phyloP scores from a whole-genome alignment of 306 rosid genomes.

The Cucumis melo region DNA sequence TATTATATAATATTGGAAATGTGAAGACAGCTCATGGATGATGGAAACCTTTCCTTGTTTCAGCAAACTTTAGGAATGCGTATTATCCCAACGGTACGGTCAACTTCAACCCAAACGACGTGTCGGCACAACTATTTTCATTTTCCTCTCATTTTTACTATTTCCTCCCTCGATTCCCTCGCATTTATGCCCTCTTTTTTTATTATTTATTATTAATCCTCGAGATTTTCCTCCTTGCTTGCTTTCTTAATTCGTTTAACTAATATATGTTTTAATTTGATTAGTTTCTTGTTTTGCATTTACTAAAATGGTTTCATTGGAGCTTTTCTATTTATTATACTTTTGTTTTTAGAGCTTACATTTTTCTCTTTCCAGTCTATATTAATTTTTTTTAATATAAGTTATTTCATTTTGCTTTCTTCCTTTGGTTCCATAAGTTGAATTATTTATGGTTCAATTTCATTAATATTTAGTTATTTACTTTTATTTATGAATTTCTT shows the following conservation, averaged over 20 bases:
- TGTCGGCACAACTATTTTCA: neutral
- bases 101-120: slow-evolving; percentile 1
- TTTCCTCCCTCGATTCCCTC: neutral
- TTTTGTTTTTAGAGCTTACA: no score
- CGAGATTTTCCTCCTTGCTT: neutral
- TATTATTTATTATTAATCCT: neutral
- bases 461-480: no score
- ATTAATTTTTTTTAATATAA: no score
- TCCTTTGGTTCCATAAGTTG: no score
- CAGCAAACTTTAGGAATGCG: slow-evolving; percentile 6
- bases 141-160: neutral
- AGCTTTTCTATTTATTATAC: no score
- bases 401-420: no score
- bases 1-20: neutral
- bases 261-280: no score
- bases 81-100: slow-evolving; percentile 6
- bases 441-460: no score
- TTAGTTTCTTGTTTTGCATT: no score
- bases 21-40: slow-evolving; percentile 8
- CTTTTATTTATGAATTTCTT: no score
- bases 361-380: no score
- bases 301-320: no score
- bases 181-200: neutral
- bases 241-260: neutral
- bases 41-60: slow-evolving; percentile 2